These are phyloP conservation scores for Xylaria intraflava DNA, from an alignment of 495 filamentous ascomycete genomes.

Conservation along the genomic window DNA sequence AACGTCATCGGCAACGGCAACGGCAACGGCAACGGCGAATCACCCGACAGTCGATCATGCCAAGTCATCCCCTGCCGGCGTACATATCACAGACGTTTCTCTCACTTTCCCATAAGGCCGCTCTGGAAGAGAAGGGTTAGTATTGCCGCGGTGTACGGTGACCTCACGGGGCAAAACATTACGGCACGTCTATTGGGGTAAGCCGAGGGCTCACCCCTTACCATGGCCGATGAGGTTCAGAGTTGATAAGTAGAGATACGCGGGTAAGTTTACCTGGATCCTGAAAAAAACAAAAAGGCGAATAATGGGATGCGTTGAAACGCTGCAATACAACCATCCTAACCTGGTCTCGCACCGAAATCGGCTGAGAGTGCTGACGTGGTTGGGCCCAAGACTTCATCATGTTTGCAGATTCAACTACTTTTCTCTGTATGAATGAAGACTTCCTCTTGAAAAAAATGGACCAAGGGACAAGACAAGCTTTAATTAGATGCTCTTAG, in stretches of 20 bases:
- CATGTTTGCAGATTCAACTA: background rate
- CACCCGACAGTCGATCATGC: slow-evolving; percentile 2
- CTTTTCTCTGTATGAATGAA: background rate
- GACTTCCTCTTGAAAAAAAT: slow-evolving; percentile 3
- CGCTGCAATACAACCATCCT: slow-evolving; percentile 11
- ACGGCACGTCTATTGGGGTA: slow-evolving; percentile 2
- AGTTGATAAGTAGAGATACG: background rate
- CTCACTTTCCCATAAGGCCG: background rate
- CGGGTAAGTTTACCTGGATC: background rate
- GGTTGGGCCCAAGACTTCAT: slow-evolving; percentile 3
- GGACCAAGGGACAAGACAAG: slow-evolving; percentile 1
- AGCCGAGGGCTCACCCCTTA: background rate
- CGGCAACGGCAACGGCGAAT: background rate
- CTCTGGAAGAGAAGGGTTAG: background rate
- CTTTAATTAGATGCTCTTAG: background rate
- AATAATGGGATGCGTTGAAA: slow-evolving; percentile 8
- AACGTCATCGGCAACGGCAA: background rate
- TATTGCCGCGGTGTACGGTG: slow-evolving; percentile 1
- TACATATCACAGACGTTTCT: background rate
- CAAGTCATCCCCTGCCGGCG: background rate
- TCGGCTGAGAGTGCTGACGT: slow-evolving; percentile 12
- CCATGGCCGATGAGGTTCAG: background rate
- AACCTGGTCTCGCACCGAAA: slow-evolving; percentile 12
- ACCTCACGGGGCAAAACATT: background rate
- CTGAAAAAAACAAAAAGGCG: background rate